These are phyloP conservation scores for Metschnikowia kofuensis DNA, from an alignment of 805 yeast species.

Conservation along the genomic window DNA sequence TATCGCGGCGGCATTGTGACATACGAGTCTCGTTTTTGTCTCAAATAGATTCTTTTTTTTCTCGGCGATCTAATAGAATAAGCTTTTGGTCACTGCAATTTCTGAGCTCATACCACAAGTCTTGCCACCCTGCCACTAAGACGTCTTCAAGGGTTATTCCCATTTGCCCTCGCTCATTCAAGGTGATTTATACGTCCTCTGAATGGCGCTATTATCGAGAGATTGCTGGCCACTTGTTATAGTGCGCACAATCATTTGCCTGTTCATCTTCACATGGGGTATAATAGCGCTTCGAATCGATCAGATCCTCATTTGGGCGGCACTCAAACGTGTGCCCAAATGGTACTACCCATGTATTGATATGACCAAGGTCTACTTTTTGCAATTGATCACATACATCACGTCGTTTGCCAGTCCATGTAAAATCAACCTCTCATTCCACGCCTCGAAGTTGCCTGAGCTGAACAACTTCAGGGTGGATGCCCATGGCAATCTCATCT, in stretches of 20 bases:
- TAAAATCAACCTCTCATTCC: constrained; percentile 49
- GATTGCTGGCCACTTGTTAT: constrained; percentile 14
- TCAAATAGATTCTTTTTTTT: too few species aligned
- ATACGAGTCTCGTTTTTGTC: too few species aligned
- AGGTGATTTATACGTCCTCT: too few species aligned
- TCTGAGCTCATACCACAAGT: too few species aligned
- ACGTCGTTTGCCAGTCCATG: constrained; percentile 53
- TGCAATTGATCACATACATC: constrained; percentile 51
- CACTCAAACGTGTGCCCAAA: constrained; percentile 30
- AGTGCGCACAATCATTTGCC: constrained; percentile 22
- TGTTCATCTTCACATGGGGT: constrained; percentile 24
- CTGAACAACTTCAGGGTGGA: constrained; percentile 24
- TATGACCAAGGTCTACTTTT: constrained; percentile 56
- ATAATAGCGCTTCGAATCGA: constrained; percentile 42
- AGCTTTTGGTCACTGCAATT: too few species aligned
- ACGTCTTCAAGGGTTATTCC: too few species aligned
- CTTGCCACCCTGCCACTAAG: too few species aligned
- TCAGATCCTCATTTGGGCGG: constrained; percentile 40
- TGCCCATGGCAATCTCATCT: constrained; percentile 20
- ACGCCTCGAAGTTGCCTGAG: constrained; percentile 33
- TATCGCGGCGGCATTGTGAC: too few species aligned
- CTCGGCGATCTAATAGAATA: too few species aligned
- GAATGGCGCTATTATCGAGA: constrained; percentile 6
- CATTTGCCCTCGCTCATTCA: too few species aligned
- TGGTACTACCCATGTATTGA: constrained; percentile 43